Evolutionary conservation across 257 asterid genomes (phyloP), one percentile per base, ranked within the genome.

Genomic region (Oldenlandia corymbosa): DNA sequence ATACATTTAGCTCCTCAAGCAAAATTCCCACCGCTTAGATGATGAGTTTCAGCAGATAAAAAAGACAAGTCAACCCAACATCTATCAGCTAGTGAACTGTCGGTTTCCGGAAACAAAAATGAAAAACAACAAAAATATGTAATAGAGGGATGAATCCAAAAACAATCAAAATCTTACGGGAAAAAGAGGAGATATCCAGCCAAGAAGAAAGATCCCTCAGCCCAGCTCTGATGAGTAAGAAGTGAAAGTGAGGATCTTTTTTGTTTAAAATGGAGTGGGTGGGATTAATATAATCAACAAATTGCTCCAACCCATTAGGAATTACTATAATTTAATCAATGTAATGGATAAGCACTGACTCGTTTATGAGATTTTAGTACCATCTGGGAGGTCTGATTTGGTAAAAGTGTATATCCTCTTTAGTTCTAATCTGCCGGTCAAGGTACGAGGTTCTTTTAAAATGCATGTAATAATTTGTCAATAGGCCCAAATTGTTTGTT

Each of bases 301-400:
- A 45, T 16, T 5, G 26, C 10, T 47, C 24, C 53, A 47, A 47
- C 53, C 53, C 53, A 47, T 4, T n/a, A 34, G 9, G 39, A 34
- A 34, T 47, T 47, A 10, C 18, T 27, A 52, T 6, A 24, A 52
- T 24, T 2, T 1, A 34, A 20, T 34, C n/a, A n/a, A n/a, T n/a
- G n/a, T n/a, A n/a, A 56, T 9, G 6, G 61, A 56, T 56, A 56
- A 56, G 61, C 28, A 56, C 20, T 56, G 61, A 56, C 61, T 56
- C 4, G 27, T 28, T 54, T 28, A 2, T 30, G 0, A 54, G 16
- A 30, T 28, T 31, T 54, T 17, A 30, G 60, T 3, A 34, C 6
- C 4, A n/a, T n/a, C n/a, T n/a, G n/a, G n/a, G 39, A 34, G 39
- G 39, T 34, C 9, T 34, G 39, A n/a, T n/a, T n/a, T n/a, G n/a